Base-by-base conservation (phyloP, 2,329 filamentous ascomycete species). In the Lasiodiplodia sp. region DNA sequence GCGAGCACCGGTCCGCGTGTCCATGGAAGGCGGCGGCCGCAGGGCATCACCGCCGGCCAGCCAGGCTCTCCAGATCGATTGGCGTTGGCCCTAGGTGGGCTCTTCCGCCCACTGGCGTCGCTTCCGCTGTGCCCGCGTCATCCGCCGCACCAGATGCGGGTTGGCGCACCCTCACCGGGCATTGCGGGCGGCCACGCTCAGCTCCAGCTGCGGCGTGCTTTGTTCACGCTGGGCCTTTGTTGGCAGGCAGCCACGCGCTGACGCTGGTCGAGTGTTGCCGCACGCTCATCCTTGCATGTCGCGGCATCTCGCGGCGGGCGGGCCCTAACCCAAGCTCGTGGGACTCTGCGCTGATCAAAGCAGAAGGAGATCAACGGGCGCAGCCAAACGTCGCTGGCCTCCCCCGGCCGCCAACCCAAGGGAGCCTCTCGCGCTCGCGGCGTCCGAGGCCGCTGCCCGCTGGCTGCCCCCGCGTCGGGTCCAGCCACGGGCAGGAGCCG, bases 231-330 rank as follows among this genome's bases (percentile, higher is more conserved):
- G 38, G 14, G 58, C 40, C 58, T 63, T 63, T 63, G 58, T 63
- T 63, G 58, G 58, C 58, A 63, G 58, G 58, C 58, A 51, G 58
- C 58, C 58, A 63, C 58, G 58, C 58, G 58, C 58, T 63, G 58
- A 63, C 40, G 58, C 40, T 47, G 23, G 21, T 44, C 58, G 57
- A 62, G 57, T 28, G 57, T 47, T 62, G 38, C 57, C 38, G 57
- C 57, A 62, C 28, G 57, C 40, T 34, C 58, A 63, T 63, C 58
- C 58, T 63, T 63, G 58, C 58, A 62, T 60, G 57, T 47, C 47
- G 57, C 57, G 56, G 56, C 56, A 60, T 60, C 37, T 58, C 57
- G 57, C 57, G 57, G 57, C 57, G 44, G 58, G 58, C 57, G 37
- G 38, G 57, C 37, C 37, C 38, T 60, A 60, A 63, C 23, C 58